Evolutionary conservation across 2,329 filamentous ascomycete genomes (phyloP).

Genomic region (Zasmidium cellare): DNA sequence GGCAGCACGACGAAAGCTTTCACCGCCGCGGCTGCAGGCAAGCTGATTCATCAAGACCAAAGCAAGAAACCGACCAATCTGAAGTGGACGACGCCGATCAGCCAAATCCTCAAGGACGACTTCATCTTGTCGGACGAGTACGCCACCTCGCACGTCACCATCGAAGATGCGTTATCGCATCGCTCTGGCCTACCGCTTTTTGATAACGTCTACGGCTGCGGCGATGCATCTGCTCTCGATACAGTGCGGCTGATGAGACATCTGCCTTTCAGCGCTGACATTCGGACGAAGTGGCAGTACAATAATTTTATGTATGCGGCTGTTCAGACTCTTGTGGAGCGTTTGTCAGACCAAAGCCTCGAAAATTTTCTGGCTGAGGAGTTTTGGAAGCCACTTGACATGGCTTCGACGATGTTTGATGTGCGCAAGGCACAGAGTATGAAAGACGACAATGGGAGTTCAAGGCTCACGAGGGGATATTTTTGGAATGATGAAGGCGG

Average conservation of each 20-base stretch:
- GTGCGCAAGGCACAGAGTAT: slow-evolving; percentile 21
- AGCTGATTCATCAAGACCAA: slow-evolving; percentile 12
- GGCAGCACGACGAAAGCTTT: slow-evolving; percentile 32
- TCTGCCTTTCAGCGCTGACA: slow-evolving; percentile 46
- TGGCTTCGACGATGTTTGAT: slow-evolving; percentile 43
- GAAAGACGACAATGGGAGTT: slow-evolving; percentile 44
- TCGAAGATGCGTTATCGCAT: slow-evolving; percentile 36
- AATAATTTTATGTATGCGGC: slow-evolving; percentile 54
- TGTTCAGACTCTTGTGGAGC: slow-evolving; percentile 50
- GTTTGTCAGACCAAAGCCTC: slow-evolving; percentile 40
- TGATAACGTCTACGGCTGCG: slow-evolving; percentile 17
- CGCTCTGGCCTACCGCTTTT: slow-evolving; percentile 33
- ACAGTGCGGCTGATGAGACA: slow-evolving; percentile 46
- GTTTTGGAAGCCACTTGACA: slow-evolving; percentile 50
- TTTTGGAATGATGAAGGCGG: slow-evolving; percentile 15
- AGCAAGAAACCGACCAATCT: neutral
- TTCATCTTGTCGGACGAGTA: slow-evolving; percentile 32
- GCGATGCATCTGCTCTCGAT: slow-evolving; percentile 20
- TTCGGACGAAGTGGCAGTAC: slow-evolving; percentile 51
- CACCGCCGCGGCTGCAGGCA: slow-evolving; percentile 20
- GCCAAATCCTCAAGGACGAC: slow-evolving; percentile 32
- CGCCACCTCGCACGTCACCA: slow-evolving; percentile 27
- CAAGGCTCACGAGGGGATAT: slow-evolving; percentile 35
- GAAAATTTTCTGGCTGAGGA: slow-evolving; percentile 42
- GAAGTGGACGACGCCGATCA: slow-evolving; percentile 36